These are phyloP conservation scores for Lentinula guzmanii DNA, from an alignment of 768 basidiomycete genomes.

Conservation along the genomic window DNA sequence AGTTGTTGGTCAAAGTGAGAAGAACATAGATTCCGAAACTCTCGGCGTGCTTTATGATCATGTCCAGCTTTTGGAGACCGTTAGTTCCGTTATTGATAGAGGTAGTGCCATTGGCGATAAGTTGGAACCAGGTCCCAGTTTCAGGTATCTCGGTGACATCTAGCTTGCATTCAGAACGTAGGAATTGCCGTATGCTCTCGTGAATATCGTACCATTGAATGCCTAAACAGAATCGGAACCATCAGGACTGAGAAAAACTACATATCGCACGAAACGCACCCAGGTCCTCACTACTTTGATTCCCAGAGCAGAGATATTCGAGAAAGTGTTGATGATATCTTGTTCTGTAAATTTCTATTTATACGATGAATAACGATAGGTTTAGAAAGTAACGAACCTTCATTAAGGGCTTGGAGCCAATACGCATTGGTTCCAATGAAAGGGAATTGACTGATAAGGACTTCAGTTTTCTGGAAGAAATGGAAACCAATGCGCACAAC, in stretches of 20 bases:
- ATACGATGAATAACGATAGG: neutral
- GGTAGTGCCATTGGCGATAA: conserved; percentile 46
- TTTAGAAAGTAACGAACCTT: neutral
- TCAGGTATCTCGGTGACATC: conserved; percentile 48
- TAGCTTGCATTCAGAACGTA: conserved; percentile 12
- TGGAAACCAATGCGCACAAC: conserved; percentile 4
- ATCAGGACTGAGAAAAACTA: neutral
- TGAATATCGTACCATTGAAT: conserved; percentile 48
- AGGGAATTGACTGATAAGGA: conserved; percentile 25
- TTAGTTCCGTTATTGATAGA: conserved; percentile 55
- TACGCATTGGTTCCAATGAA: conserved; percentile 60
- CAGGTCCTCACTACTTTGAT: conserved; percentile 60
- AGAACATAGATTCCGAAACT: conserved; percentile 47
- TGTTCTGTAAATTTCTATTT: conserved; percentile 16
- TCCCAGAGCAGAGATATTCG: conserved; percentile 48
- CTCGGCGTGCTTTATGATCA: conserved; percentile 46
- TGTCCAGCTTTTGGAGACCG: conserved; percentile 60
- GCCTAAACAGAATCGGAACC: conserved; percentile 18
- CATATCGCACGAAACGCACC: conserved; percentile 15
- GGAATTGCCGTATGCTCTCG: neutral
- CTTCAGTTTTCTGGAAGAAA: neutral
- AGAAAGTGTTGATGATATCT: conserved; percentile 55
- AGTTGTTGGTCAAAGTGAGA: conserved; percentile 57
- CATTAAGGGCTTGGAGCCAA: conserved; percentile 55
- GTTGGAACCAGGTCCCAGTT: conserved; percentile 62